Base-by-base conservation (phyloP, 768 basidiomycete genomes). In the Leccinum disarticulatum region DNA sequence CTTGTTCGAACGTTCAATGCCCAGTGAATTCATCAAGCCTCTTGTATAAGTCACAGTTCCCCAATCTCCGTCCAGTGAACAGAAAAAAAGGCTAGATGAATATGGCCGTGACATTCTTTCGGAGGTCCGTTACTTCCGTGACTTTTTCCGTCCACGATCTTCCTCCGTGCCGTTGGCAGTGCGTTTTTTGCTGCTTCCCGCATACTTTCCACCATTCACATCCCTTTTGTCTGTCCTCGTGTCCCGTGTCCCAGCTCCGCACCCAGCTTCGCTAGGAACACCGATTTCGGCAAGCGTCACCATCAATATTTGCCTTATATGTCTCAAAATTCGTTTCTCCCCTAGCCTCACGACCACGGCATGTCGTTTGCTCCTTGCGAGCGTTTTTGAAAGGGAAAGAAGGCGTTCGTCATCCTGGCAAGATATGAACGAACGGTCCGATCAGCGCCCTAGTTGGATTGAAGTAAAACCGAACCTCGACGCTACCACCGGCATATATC, bases 311-410 rank as follows among this genome's bases (percentile, higher is more conserved):
- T 67, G 61, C 48, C 76, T 64, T 0, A 73, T 60, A 1, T 62
- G 64, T 3, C 66, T 68, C 56, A 95, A 66, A 13, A 94, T 85
- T 25, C 81, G 75, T 74, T 93, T 93, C 76, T 95, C 93, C 4
- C 91, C 90, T 10, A 91, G 70, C 36, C 93, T 81, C 13, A 94
- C 91, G 50, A 90, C 74, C 8, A 87, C 68, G 1, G 93, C 93
- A 59, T 86, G 78, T 59, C 77, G 77, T 66, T 78, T 81, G 64
- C 85, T 84, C 55, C 76, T 58, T 4, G 78, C 57, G 2, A 83
- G 68, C n/a, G 56, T 58, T 8, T 58, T 57, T 8, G 43, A 25
- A 15, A 57, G 52, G 14, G 60, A 62, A 19, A 80, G 72, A 5
- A 86, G 72, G 11, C 60, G 56, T 57, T 79, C 77, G 55, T 90